These are phyloP conservation scores for Pseudogymnoascus sp. DNA, from an alignment of 2,329 filamentous ascomycete genomes.

Conservation along the genomic window DNA sequence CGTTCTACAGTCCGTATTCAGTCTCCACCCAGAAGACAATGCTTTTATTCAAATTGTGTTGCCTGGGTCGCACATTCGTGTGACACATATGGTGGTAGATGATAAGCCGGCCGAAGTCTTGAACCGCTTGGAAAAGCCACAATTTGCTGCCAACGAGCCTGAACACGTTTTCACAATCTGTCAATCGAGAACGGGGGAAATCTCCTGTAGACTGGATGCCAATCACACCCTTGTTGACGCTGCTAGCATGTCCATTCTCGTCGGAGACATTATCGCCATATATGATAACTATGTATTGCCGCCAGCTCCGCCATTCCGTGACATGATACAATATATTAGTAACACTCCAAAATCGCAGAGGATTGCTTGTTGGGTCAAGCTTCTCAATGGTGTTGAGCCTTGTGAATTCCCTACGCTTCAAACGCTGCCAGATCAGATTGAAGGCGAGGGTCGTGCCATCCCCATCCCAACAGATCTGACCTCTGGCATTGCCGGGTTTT, in stretches of 20 bases:
- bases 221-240: constrained; percentile 9
- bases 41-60: background rate
- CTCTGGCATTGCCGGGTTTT: constrained; percentile 29
- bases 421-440: constrained; percentile 15
- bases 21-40: background rate
- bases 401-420: constrained; percentile 32
- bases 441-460: constrained; percentile 15
- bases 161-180: constrained; percentile 3
- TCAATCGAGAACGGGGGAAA: constrained; percentile 7
- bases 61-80: background rate
- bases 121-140: background rate
- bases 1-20: background rate
- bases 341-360: background rate
- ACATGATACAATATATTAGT: background rate
- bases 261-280: constrained; percentile 9
- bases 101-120: background rate
- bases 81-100: background rate
- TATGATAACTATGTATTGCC: constrained; percentile 3
- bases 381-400: constrained; percentile 23
- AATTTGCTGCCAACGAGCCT: background rate
- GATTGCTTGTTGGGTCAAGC: constrained; percentile 24
- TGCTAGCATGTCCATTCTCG: constrained; percentile 11
- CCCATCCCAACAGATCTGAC: background rate
- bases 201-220: background rate
- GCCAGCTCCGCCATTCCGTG: background rate